Base-by-base conservation (phyloP, 768 basidiomycete genomes). In the Sistotremastrum niveocremeum region DNA sequence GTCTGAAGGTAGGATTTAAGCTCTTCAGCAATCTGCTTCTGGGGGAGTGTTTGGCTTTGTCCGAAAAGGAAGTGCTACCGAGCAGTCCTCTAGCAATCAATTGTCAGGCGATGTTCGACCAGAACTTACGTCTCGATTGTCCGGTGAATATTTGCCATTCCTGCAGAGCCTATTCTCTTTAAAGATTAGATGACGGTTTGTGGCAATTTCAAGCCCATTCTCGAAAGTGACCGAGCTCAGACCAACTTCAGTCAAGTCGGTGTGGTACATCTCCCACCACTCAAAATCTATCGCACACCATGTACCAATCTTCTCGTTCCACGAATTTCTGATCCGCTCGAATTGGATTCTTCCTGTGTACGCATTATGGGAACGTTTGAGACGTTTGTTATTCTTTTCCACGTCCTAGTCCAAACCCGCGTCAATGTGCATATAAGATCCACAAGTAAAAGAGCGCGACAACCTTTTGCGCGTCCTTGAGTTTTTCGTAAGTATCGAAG, bases 251-350 rank as follows among this genome's bases (percentile, higher is more conserved):
- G 84, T 87, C 51, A 89, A 66, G 20, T 79, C 50, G 1, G 64
- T 72, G 54, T 86, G 82, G 38, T 86, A 83, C 37, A 61, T 60
- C 56, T 91, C 88, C 85, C 85, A 90, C 11, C 72, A 75, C 61
- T 90, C 88, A 51, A 90, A 80, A 58, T 90, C 88, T 43, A 89
- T 61, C 10, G 85, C 76, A 56, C 74, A 74, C 82, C 84, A 89
- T 4, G 74, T 72, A 37, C 84, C 86, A 29, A 59, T 68, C 57
- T 78, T 76, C 48, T 70, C 70, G 0, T 63, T 61, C 78, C 80
- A 88, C 44, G 77, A 66, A 3, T 68, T 58, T 11, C 85, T 77
- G 29, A 78, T 71, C 4, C 72, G 73, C 56, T 88, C 84, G 57
- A 89, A 89, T 44, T 74, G 63, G 6, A 84, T 76, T 8, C 81